phyloP scores from a whole-genome alignment of 768 basidiomycete species.

The Boletus sp. region DNA sequence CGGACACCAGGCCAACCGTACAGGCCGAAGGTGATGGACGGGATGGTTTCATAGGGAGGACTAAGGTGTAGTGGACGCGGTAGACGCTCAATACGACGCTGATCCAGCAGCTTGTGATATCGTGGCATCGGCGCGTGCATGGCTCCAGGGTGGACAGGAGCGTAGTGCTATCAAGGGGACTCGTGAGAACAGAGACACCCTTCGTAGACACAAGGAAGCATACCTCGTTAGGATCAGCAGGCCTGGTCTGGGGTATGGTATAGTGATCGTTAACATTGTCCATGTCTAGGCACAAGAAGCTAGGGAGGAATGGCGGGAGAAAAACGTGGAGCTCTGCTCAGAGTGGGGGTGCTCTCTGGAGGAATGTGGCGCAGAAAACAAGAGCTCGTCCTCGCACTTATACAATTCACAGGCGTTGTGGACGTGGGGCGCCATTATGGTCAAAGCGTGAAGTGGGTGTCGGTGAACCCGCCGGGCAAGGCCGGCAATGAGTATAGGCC shows the following conservation, averaged over 20 bases:
- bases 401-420: not conserved
- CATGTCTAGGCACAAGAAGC: not conserved
- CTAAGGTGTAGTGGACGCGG: slow-evolving; percentile 13
- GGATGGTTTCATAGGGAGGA: slow-evolving; percentile 15
- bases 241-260: not conserved
- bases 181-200: not conserved
- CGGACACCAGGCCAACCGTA: slow-evolving; percentile 20
- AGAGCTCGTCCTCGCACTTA: slow-evolving; percentile 2
- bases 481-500: not conserved
- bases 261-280: not conserved
- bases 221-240: slow-evolving; percentile 5
- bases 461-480: not conserved
- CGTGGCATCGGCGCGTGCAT: slow-evolving; percentile 18
- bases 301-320: not conserved
- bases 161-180: slow-evolving; percentile 13
- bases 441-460: slow-evolving; percentile 9
- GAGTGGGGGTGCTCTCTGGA: not conserved
- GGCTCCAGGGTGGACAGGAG: slow-evolving; percentile 16
- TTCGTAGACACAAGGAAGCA: not conserved
- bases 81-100: slow-evolving; percentile 17
- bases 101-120: slow-evolving; percentile 10
- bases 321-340: slow-evolving; percentile 1
- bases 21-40: slow-evolving; percentile 15
- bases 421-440: slow-evolving; percentile 4
- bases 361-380: not conserved